Evolutionary conservation across 768 basidiomycete genomes (phyloP).

Genomic region (Podaxis sp.): DNA sequence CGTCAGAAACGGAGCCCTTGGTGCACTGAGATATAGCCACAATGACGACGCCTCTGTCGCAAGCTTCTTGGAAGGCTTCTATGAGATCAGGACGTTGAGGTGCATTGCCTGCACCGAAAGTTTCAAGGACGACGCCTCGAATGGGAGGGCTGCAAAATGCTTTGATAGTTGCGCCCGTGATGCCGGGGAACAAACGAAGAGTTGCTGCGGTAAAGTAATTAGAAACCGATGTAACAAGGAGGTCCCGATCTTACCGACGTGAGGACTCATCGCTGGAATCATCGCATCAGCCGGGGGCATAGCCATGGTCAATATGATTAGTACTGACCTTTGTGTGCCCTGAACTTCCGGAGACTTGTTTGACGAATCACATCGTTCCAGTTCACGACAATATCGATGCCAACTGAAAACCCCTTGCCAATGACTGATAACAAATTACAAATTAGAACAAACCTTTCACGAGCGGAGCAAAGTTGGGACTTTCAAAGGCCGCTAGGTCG

Average conservation of each 20-base stretch:
- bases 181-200: slow-evolving; percentile 85
- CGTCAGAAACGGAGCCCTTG: slow-evolving; percentile 82
- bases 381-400: slow-evolving; percentile 86
- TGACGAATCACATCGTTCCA: slow-evolving; percentile 89
- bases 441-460: slow-evolving; percentile 62
- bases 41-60: slow-evolving; percentile 78
- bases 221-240: slow-evolving; percentile 2
- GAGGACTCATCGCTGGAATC: slow-evolving; percentile 65
- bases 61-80: slow-evolving; percentile 75
- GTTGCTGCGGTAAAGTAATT: slow-evolving; percentile 48
- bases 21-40: slow-evolving; percentile 91
- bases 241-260: slow-evolving; percentile 62
- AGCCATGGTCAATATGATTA: background rate
- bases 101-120: slow-evolving; percentile 92
- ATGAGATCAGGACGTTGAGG: slow-evolving; percentile 79
- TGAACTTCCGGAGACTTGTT: slow-evolving; percentile 74
- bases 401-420: slow-evolving; percentile 46
- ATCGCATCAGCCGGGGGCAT: slow-evolving; percentile 6
- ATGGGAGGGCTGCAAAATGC: slow-evolving; percentile 76
- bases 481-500: slow-evolving; percentile 80
- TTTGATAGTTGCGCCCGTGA: slow-evolving; percentile 68
- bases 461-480: slow-evolving; percentile 80
- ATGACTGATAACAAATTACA: background rate
- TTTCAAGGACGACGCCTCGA: slow-evolving; percentile 83
- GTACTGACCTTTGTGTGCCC: slow-evolving; percentile 68